Evolutionary conservation across 1,284 basidiomycete genomes (phyloP).

Genomic region (Grifola frondosa): DNA sequence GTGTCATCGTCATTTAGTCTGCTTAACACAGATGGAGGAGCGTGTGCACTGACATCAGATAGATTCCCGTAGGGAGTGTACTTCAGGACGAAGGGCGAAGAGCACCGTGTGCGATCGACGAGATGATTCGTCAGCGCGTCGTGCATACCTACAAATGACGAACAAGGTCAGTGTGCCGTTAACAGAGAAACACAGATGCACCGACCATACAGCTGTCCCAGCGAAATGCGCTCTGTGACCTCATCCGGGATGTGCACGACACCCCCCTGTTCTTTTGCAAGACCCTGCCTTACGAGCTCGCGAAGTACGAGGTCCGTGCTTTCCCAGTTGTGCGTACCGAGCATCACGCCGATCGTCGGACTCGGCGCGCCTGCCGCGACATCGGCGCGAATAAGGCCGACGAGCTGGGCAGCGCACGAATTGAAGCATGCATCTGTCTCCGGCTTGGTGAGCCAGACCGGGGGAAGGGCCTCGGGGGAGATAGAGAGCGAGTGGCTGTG

Average conservation of each 20-base stretch:
- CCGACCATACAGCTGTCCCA: slow-evolving; percentile 86
- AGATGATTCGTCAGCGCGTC: slow-evolving; percentile 79
- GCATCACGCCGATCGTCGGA: slow-evolving; percentile 68
- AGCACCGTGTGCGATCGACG: slow-evolving; percentile 52
- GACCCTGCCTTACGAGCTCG: slow-evolving; percentile 56
- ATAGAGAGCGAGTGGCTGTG: slow-evolving; percentile 40
- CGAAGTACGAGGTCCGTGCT: slow-evolving; percentile 66
- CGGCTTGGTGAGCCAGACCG: slow-evolving; percentile 66
- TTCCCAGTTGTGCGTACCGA: slow-evolving; percentile 85
- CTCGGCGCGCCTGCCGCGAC: slow-evolving; percentile 24
- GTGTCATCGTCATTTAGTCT: background rate
- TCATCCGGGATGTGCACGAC: slow-evolving; percentile 44
- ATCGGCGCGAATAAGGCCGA: slow-evolving; percentile 56
- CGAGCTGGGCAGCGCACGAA: slow-evolving; percentile 58
- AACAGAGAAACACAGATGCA: slow-evolving; percentile 6
- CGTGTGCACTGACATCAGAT: slow-evolving; percentile 45
- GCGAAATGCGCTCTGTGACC: slow-evolving; percentile 66
- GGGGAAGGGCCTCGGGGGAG: slow-evolving; percentile 57
- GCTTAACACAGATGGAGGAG: background rate
- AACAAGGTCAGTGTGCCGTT: slow-evolving; percentile 1
- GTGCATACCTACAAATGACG: slow-evolving; percentile 65
- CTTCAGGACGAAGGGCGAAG: slow-evolving; percentile 76
- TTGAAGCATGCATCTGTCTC: slow-evolving; percentile 87
- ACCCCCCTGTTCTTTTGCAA: slow-evolving; percentile 43
- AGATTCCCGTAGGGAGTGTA: slow-evolving; percentile 82